phyloP scores from a whole-genome alignment of 352 stramenopile species.

The Globisporangium spiculum region DNA sequence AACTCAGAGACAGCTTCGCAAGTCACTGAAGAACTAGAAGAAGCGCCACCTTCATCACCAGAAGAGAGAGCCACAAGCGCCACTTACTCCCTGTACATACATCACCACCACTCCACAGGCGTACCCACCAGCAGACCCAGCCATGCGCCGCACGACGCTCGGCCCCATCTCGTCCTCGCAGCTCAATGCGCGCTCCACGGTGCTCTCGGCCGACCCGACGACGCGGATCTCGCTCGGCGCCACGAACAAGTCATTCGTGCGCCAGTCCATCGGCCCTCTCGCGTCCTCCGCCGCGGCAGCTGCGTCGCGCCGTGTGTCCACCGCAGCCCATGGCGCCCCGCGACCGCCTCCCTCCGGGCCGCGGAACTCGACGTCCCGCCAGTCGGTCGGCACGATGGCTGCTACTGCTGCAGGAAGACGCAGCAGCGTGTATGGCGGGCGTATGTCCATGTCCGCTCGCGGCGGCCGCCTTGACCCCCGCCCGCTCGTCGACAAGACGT shows the following conservation, averaged over 20 bases:
- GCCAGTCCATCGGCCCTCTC: constrained; percentile 61
- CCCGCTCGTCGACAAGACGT: constrained; percentile 89
- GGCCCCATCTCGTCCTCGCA: constrained; percentile 82
- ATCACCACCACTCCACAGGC: no score
- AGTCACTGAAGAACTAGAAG: background rate
- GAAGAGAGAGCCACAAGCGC: background rate
- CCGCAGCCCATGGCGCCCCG: constrained; percentile 19
- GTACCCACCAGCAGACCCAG: background rate
- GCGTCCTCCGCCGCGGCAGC: constrained; percentile 19
- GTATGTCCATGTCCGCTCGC: constrained; percentile 45
- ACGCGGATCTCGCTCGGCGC: constrained; percentile 57
- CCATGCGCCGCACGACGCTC: constrained; percentile 84
- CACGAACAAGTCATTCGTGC: constrained; percentile 35
- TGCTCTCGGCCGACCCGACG: constrained; percentile 31
- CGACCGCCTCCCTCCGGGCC: constrained; percentile 21
- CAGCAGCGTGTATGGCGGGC: constrained; percentile 63
- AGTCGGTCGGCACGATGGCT: constrained; percentile 37
- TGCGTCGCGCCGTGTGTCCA: constrained; percentile 52
- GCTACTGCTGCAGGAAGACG: constrained; percentile 29
- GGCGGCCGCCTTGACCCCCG: constrained; percentile 72
- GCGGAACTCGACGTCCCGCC: constrained; percentile 45
- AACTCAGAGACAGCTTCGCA: background rate
- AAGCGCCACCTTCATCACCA: constrained; percentile 1
- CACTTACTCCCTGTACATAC: constrained; percentile 1
- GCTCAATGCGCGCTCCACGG: constrained; percentile 59